Percentiles rank a stretch among this genome's conserved stretches.
phyloP scores from a whole-genome alignment of 2,329 filamentous ascomycete species.

The Cryphonectria japonica region DNA sequence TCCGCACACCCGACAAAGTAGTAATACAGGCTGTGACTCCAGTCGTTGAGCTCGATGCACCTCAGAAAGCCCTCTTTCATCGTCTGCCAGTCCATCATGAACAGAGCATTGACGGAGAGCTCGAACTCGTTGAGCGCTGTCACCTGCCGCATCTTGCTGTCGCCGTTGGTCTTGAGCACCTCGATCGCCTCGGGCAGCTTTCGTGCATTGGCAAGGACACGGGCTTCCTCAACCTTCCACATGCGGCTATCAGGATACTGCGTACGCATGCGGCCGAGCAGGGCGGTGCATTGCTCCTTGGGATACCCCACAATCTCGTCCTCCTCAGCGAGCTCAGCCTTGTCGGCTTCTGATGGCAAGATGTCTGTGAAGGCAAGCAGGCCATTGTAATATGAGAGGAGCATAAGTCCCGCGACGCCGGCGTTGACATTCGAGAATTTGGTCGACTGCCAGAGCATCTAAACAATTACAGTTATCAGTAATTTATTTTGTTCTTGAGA shows the following conservation, averaged over 20 bases:
- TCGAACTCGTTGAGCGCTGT: conserved; percentile 86
- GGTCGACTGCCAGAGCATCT: conserved; percentile 87
- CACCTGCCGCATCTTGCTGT: conserved; percentile 84
- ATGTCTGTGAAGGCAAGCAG: conserved; percentile 89
- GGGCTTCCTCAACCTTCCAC: conserved; percentile 87
- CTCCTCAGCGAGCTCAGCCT: conserved; percentile 49
- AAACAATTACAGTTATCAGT: not conserved
- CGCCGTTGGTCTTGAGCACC: conserved; percentile 61
- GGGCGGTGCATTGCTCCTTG: conserved; percentile 62
- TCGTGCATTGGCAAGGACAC: conserved; percentile 70
- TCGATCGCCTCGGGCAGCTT: conserved; percentile 69
- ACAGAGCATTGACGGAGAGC: conserved; percentile 77
- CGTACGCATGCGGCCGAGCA: conserved; percentile 74
- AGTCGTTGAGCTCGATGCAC: conserved; percentile 82
- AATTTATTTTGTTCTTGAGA: too few relatives aligned
- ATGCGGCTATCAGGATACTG: conserved; percentile 82
- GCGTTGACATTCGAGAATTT: conserved; percentile 88
- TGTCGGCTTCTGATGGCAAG: conserved; percentile 65
- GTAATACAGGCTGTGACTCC: conserved; percentile 88
- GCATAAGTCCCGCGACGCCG: conserved; percentile 80
- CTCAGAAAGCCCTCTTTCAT: conserved; percentile 75
- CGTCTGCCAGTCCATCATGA: conserved; percentile 73
- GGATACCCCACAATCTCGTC: conserved; percentile 74
- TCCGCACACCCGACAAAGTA: conserved; percentile 82
- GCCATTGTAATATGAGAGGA: conserved; percentile 87